Conservation (phyloP, 441 rosid genomes). For the Kokia cookei region DNA sequence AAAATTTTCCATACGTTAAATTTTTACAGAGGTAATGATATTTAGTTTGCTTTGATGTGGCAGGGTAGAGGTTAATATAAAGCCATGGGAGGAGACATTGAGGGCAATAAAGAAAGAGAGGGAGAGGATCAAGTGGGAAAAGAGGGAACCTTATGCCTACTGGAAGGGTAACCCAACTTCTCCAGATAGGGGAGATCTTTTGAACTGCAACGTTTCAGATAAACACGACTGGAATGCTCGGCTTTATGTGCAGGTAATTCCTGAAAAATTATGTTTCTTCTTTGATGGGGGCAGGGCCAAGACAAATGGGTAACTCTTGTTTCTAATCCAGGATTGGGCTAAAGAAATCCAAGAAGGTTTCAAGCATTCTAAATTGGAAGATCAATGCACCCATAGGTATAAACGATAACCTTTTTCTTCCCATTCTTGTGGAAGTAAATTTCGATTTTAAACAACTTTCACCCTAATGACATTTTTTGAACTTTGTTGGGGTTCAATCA, state of each 20-base stretch:
- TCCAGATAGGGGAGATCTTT: constrained; percentile 26
- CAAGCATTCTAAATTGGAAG: constrained; percentile 35
- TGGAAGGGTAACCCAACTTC: constrained; percentile 51
- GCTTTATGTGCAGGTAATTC: constrained; percentile 35
- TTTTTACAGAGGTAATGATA: too few species aligned
- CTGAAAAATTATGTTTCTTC: not conserved
- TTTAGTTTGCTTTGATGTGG: not conserved
- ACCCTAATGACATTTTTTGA: not conserved
- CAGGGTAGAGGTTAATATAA: constrained; percentile 47
- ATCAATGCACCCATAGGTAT: constrained; percentile 60
- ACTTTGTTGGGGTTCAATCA: not conserved
- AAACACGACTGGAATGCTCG: constrained; percentile 36
- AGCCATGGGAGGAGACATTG: constrained; percentile 36
- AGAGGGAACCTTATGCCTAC: constrained; percentile 45
- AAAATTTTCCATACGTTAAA: not conserved
- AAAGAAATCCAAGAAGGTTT: constrained; percentile 17
- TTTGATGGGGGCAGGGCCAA: too few species aligned
- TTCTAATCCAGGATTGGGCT: not conserved
- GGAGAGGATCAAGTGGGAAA: constrained; percentile 30
- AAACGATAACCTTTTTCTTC: not conserved
- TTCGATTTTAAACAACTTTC: too few species aligned
- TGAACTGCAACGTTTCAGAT: constrained; percentile 40
- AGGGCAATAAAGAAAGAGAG: constrained; percentile 39
- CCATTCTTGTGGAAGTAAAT: not conserved
- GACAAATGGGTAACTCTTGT: constrained; percentile 3